Evolutionary conservation across 2,329 filamentous ascomycete genomes (phyloP), one percentile per base, ranked within the genome.

Genomic region (Diaporthe ilicicola): DNA sequence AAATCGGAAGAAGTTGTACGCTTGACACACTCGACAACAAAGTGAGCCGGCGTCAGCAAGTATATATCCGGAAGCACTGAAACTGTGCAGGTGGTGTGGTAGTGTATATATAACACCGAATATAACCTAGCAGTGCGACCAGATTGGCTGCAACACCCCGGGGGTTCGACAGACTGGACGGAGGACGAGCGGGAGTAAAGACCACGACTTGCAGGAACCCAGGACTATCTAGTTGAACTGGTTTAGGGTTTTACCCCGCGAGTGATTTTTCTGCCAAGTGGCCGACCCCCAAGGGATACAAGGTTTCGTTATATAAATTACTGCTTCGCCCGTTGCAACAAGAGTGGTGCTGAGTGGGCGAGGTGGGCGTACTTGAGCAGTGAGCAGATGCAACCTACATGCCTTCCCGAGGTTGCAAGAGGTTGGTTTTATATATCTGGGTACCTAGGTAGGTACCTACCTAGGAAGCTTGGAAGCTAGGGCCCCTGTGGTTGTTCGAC

Each of bases 341-440:
- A 50, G 15, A 48, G 24, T 34, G 2, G 19, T 50, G 34, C 10
- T 50, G 44, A 22, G n/a, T 64, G 59, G 12, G 59, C 50, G 59
- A 64, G 13, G n/a, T 19, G 29, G 44, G 10, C 42, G 27, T 34
- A 34, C 42, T 42, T 50, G 42, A 29, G 59, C 46, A 24, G 59
- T 64, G 50, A 64, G 59, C 59, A 64, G 19, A 27, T 19, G 17
- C 29, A 64, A 5, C 22, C n/a, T 37, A 37, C 12, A 27, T 24
- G 29, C 29, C 2, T 24, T 37, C 44, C 44, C 44, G 59, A 50
- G 59, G 59, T 37, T 37, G 59, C 44, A 61, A 61, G 55, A 61
- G 15, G 55, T n/a, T 61, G 55, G 55, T 61, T 44, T 64, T 62
- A 48, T 62, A 62, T 48, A 34, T 62, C 27, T 62, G n/a, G n/a